Base-by-base conservation (phyloP, 352 stramenopile species). In the Globisporangium carolinianum region DNA sequence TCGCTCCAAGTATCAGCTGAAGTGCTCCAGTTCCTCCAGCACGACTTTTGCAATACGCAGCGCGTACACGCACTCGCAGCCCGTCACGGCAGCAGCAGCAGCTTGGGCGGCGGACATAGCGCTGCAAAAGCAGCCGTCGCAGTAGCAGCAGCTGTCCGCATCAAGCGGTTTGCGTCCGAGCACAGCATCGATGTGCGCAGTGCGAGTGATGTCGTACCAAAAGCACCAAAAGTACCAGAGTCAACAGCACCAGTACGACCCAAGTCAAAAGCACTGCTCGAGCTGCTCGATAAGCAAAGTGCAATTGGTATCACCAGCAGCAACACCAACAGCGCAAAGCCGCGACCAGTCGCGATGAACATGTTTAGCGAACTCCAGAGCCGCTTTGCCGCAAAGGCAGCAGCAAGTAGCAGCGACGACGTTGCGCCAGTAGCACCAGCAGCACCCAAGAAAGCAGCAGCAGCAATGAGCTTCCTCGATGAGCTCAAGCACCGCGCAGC, bases 11-110 rank as follows among this genome's bases (percentile, higher is more conserved):
- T 88, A 1, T 82, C 81, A 0, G 58, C 67, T 0, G 76, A 80
- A 15, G 81, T 91, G 32, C 67, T 91, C 12, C 52, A 68, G 4
- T 89, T 89, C 49, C 69, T 91, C 0, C 71, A 89, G 43, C 81
- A 88, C 35, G 81, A 89, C 45, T 88, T 91, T 53, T 91, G 81
- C 54, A 81, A 66, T 18, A 67, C 69, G 0, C 68, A 65, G 12
- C 72, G 72, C 4, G 57, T 69, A 4, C 53, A 61, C 10, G 49
- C 47, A 17, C 49, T 57, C 9, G 49, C 47, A 5, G 9, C 41
- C 8, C 11, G 51, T 12, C 10, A 7, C 37, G 12, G 41, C 0
- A 48, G 17, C 32, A 11, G 36, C 24, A 32, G 24, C 24, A 24
- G 24, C 24, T 24, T 32, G 24, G 24, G 24, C 2, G 24, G 55